Evolutionary conservation across 768 basidiomycete genomes (phyloP).

Genomic region (Tremella mesenterica): DNA sequence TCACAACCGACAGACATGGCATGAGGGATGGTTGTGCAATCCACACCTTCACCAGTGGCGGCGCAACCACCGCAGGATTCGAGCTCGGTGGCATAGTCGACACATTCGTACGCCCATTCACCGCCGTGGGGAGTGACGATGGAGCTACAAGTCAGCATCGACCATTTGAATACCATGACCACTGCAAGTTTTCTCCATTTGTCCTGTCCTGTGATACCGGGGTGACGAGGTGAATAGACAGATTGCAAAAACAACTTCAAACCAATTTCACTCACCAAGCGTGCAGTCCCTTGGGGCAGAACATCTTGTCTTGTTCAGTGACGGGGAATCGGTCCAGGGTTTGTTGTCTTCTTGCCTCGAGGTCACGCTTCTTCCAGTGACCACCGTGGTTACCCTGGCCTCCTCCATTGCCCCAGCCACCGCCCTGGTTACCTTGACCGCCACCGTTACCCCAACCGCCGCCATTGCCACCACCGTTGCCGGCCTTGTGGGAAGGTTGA

Average conservation of each 20-base stretch:
- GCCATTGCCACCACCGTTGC: not conserved
- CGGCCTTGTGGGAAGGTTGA: slow-evolving; percentile 1
- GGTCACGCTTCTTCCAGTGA: slow-evolving; percentile 14
- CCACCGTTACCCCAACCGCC: not conserved
- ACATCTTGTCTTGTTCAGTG: slow-evolving; percentile 33
- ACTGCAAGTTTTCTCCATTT: too few relatives aligned
- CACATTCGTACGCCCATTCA: slow-evolving; percentile 42
- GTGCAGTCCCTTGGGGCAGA: slow-evolving; percentile 37
- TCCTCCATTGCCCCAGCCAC: slow-evolving; percentile 7
- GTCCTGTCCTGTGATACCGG: too few relatives aligned
- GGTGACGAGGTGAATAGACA: not conserved
- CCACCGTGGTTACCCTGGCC: not conserved
- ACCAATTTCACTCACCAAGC: slow-evolving; percentile 29
- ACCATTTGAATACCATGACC: too few relatives aligned
- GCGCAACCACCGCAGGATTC: slow-evolving; percentile 41
- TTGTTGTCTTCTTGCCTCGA: slow-evolving; percentile 9
- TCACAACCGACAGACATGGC: slow-evolving; percentile 33
- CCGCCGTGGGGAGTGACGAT: slow-evolving; percentile 16
- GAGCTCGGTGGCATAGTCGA: slow-evolving; percentile 37
- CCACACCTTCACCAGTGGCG: slow-evolving; percentile 28
- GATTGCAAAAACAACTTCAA: not conserved
- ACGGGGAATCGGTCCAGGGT: slow-evolving; percentile 17
- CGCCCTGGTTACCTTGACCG: not conserved
- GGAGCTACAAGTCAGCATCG: slow-evolving; percentile 11
- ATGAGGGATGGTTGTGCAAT: slow-evolving; percentile 37